Evolutionary conservation across 768 basidiomycete genomes (phyloP).

Genomic region (Hypholoma fasciculare): DNA sequence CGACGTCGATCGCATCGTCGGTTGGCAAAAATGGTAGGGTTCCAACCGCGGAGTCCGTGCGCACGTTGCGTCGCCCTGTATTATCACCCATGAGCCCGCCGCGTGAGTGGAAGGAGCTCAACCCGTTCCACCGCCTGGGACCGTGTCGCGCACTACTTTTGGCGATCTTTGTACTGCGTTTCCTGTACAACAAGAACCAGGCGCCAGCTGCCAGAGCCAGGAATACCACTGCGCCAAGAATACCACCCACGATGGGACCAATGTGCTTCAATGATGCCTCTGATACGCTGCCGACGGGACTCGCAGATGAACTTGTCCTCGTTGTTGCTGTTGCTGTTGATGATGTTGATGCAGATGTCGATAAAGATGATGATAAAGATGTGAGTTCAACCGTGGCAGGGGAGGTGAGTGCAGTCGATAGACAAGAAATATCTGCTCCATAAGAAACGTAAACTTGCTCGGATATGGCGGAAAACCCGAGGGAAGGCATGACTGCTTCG

Average conservation of each 20-base stretch:
- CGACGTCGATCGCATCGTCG: constrained; percentile 18
- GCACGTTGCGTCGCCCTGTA: constrained; percentile 10
- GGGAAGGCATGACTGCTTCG: constrained; percentile 22
- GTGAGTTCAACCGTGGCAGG: not conserved
- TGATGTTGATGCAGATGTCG: not conserved
- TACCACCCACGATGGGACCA: constrained; percentile 51
- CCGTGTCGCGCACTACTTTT: constrained; percentile 4
- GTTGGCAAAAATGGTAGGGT: constrained; percentile 18
- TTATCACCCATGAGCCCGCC: not conserved
- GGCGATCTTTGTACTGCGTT: not conserved
- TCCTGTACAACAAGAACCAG: constrained; percentile 30
- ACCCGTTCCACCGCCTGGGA: constrained; percentile 27
- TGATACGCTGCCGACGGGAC: constrained; percentile 19
- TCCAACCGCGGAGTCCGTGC: constrained; percentile 21
- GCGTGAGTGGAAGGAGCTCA: constrained; percentile 33
- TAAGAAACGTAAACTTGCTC: constrained; percentile 28
- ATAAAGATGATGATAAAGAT: constrained; percentile 8
- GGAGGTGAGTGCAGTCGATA: constrained; percentile 12
- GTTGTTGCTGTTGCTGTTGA: no score
- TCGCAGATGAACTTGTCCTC: constrained; percentile 12
- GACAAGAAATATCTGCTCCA: constrained; percentile 33
- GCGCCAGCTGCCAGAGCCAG: constrained; percentile 29
- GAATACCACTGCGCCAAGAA: constrained; percentile 46
- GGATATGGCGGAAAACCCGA: constrained; percentile 14
- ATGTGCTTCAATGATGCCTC: constrained; percentile 25